These are phyloP conservation scores for Camillea tinctor DNA, from an alignment of 2,329 filamentous ascomycete species.

Conservation along the genomic window DNA sequence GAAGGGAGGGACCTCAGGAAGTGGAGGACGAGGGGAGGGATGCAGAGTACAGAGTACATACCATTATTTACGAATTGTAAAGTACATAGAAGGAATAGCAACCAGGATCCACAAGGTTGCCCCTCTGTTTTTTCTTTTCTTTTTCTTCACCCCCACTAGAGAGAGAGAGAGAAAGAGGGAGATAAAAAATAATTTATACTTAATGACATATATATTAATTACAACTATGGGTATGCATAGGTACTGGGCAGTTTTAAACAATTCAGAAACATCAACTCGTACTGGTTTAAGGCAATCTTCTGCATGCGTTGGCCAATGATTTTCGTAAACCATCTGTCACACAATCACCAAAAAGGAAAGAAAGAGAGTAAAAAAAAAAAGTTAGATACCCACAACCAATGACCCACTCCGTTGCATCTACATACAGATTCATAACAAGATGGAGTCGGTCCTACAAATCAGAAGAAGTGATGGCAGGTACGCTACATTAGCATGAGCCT, in stretches of 20 bases:
- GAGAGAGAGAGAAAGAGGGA: no score
- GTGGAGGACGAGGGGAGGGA: no score
- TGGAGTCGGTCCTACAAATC: not conserved
- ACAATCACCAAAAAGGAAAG: not conserved
- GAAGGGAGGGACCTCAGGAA: not conserved
- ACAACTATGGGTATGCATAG: not conserved
- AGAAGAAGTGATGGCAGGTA: no score
- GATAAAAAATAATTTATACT: not conserved
- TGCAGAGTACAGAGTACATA: no score
- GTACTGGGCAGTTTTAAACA: not conserved
- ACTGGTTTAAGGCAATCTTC: not conserved
- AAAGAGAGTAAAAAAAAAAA: not conserved
- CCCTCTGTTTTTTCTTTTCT: no score
- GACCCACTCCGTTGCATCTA: not conserved
- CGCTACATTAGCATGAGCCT: not conserved
- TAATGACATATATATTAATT: not conserved
- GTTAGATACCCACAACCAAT: not conserved
- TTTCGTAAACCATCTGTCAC: not conserved
- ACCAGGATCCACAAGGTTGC: no score
- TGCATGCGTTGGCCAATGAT: not conserved
- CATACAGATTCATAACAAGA: not conserved
- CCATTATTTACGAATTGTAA: not conserved
- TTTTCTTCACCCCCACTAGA: no score
- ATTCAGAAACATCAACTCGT: not conserved
- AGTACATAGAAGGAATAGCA: not conserved